Percentiles rank a stretch among this genome's conserved stretches.
phyloP scores from a whole-genome alignment of 75 land plant genomes.

The Ceratopteris richardii region DNA sequence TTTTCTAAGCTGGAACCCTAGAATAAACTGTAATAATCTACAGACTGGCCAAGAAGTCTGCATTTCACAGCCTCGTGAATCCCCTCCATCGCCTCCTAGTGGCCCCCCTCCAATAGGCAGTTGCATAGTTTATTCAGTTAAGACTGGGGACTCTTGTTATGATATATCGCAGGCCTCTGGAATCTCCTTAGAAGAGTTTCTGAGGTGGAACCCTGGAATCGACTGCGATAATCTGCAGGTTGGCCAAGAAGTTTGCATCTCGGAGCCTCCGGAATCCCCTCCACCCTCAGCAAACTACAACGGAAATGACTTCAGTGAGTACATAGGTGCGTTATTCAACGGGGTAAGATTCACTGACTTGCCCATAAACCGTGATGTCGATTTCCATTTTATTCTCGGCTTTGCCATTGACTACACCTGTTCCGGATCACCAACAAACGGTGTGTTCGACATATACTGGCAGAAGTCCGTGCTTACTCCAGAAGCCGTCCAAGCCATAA shows the following conservation, averaged over 20 bases:
- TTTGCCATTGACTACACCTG: slow-evolving; percentile 39
- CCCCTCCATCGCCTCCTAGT: no score
- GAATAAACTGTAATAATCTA: no score
- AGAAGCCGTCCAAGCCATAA: no score
- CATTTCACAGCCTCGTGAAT: no score
- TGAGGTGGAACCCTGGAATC: neutral
- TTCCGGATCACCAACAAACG: slow-evolving; percentile 16
- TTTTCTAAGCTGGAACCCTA: no score
- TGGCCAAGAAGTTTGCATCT: neutral
- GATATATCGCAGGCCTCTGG: no score
- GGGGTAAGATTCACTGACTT: slow-evolving; percentile 31
- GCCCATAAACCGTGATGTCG: slow-evolving; percentile 27
- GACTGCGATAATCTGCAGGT: slow-evolving; percentile 3
- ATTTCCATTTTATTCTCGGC: slow-evolving; percentile 35
- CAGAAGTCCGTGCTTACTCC: slow-evolving; percentile 29
- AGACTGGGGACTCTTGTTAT: slow-evolving; percentile 3
- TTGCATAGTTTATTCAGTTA: neutral
- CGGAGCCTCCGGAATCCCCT: neutral
- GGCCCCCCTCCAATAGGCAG: no score
- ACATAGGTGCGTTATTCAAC: slow-evolving; percentile 43
- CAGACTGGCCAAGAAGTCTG: no score
- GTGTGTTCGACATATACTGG: slow-evolving; percentile 48
- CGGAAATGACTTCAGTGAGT: slow-evolving; percentile 35
- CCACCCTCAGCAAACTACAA: neutral
- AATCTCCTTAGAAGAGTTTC: neutral